Evolutionary conservation across 257 asterid species (phyloP), one percentile per base, ranked within the genome.

Genomic region (Solanum piurae): DNA sequence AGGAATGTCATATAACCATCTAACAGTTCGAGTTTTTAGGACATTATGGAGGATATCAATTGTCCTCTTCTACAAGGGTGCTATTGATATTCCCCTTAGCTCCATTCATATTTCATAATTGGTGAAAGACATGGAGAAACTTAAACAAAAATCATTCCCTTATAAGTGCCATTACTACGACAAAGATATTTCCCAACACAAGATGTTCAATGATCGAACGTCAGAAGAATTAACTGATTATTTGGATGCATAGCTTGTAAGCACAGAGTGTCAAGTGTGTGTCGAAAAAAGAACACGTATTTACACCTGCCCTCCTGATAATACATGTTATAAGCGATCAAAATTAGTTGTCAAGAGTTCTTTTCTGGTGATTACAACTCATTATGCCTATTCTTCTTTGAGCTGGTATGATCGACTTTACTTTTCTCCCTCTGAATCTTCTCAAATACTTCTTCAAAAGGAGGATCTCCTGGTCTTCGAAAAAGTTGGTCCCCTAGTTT

Each of bases 401-500:
- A 82, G 31, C 85, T 82, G 69, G 44, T 46, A 46, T 3, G 68
- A 29, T 82, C 85, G 29, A 14, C 88, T 86, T 83, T 86, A 46
- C 72, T 74, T 89, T 90, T 94, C 87, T 91, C 92, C 33, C 84
- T 90, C 86, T 89, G 92, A 34, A 90, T 83, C 92, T 91, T 91
- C 44, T 89, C 88, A 86, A 94, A 89, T 69, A 92, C 94, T 87
- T 94, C 93, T 36, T 97, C 98, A 6, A 95, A 94, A 37, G 98
- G 91, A 87, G 98, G 95, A 90, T 97, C 99, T 58, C 99, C 99
- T 0, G 91, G 91, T 86, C 98, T 91, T 89, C 98, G 90, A 83
- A 88, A 93, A 36, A 95, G 89, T 89, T 95, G 98, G 87, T 97
- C 98, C 25, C 98, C 98, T 29, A 97, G 82, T 92, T 97, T 97